Conservation (phyloP, 192 early-diverging fungal species). For the Backusella circina region DNA sequence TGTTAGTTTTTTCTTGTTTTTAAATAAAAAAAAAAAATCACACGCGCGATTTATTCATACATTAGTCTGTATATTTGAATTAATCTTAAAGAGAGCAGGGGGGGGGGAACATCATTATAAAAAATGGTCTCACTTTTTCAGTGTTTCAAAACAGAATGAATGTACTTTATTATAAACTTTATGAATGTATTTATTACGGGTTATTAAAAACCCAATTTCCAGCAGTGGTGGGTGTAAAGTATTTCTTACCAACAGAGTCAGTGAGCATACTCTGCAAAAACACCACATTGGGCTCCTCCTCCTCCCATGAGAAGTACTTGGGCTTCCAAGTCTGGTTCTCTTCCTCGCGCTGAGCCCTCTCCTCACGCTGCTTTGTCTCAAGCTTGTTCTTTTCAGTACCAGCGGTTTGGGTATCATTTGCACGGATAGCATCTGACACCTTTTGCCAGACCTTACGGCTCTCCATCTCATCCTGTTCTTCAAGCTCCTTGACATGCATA, state of each 20-base stretch:
- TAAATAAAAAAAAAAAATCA: too few species aligned
- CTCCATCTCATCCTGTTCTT: conserved; percentile 57
- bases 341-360: conserved; percentile 56
- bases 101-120: too few species aligned
- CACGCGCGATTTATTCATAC: too few species aligned
- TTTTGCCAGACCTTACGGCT: conserved; percentile 64
- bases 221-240: neutral
- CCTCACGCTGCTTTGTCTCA: conserved; percentile 57
- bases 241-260: conserved; percentile 5
- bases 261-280: conserved; percentile 17
- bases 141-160: too few species aligned
- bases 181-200: too few species aligned
- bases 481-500: conserved; percentile 54
- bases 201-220: conserved; percentile 18
- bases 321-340: conserved; percentile 25
- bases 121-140: too few species aligned
- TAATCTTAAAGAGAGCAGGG: too few species aligned
- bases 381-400: conserved; percentile 60
- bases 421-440: conserved; percentile 60
- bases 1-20: too few species aligned
- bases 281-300: conserved; percentile 9
- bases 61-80: too few species aligned
- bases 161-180: too few species aligned
- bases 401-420: conserved; percentile 59
- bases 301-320: conserved; percentile 19